Evolutionary conservation across 352 stramenopile genomes (phyloP).

Genomic region (Phytophthora citricola): DNA sequence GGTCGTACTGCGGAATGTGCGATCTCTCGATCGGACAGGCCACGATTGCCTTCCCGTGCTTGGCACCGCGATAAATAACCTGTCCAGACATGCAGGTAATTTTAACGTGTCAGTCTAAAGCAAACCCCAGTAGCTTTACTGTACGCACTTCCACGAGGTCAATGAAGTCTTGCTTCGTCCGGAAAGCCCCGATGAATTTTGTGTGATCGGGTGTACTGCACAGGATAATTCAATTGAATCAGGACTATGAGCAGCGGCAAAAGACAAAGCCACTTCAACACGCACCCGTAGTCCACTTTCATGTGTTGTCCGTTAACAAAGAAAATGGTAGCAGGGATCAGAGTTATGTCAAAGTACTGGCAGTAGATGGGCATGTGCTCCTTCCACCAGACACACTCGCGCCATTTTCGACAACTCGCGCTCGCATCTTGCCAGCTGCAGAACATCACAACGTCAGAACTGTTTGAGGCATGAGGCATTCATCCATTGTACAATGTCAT

Average conservation of each 20-base stretch:
- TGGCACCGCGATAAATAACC: conserved; percentile 85
- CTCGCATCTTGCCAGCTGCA: conserved; percentile 78
- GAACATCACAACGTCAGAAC: conserved; percentile 11
- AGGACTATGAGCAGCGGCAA: not conserved
- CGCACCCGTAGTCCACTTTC: conserved; percentile 90
- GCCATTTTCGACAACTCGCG: conserved; percentile 84
- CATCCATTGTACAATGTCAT: conserved; percentile 89
- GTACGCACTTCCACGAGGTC: conserved; percentile 82
- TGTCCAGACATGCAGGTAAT: conserved; percentile 26
- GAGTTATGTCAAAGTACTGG: conserved; percentile 91
- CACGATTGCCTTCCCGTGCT: conserved; percentile 85
- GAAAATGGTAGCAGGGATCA: conserved; percentile 87
- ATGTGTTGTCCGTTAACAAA: conserved; percentile 91
- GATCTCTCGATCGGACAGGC: conserved; percentile 79
- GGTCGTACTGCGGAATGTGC: conserved; percentile 79
- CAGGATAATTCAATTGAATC: not conserved
- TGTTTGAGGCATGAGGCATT: not conserved
- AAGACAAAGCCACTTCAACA: conserved; percentile 2
- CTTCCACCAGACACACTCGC: conserved; percentile 72
- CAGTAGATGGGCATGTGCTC: conserved; percentile 81
- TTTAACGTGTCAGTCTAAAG: not conserved
- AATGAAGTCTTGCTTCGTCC: conserved; percentile 80
- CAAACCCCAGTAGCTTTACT: not conserved
- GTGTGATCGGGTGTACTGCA: conserved; percentile 83
- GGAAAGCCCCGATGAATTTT: conserved; percentile 90